These are phyloP conservation scores for Lojkania enalia DNA, from an alignment of 2,329 filamentous ascomycete species.

Conservation along the genomic window DNA sequence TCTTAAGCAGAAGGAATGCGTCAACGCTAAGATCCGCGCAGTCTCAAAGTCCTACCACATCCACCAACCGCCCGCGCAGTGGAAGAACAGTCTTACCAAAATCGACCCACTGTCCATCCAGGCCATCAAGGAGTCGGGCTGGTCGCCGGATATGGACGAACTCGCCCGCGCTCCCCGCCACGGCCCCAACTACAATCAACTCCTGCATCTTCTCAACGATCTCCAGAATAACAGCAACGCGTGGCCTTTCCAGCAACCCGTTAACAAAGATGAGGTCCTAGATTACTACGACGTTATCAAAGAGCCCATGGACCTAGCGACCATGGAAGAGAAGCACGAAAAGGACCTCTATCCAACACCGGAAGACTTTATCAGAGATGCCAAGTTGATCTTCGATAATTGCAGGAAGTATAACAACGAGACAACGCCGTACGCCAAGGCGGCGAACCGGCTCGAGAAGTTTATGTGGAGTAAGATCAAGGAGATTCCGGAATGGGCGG, in stretches of 20 bases:
- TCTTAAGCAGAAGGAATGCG: constrained; percentile 93
- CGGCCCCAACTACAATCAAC: constrained; percentile 93
- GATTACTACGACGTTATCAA: constrained; percentile 99
- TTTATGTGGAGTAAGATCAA: constrained; percentile 95
- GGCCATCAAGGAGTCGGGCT: constrained; percentile 87
- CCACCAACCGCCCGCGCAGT: constrained; percentile 82
- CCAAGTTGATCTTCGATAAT: constrained; percentile 88
- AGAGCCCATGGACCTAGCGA: constrained; percentile 93
- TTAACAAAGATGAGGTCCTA: constrained; percentile 94
- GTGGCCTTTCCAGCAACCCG: constrained; percentile 93
- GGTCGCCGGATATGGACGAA: constrained; percentile 98
- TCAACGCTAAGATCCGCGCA: constrained; percentile 91
- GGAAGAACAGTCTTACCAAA: constrained; percentile 70
- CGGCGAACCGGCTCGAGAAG: constrained; percentile 88
- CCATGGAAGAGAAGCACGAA: constrained; percentile 95
- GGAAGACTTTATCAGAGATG: constrained; percentile 89
- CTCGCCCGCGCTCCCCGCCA: constrained; percentile 92
- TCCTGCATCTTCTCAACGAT: constrained; percentile 89
- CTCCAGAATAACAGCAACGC: constrained; percentile 90
- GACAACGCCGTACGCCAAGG: constrained; percentile 92
- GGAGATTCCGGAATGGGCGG: constrained; percentile 84
- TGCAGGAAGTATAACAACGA: constrained; percentile 97
- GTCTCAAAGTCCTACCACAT: constrained; percentile 87
- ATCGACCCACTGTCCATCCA: constrained; percentile 87
- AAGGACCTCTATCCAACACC: constrained; percentile 88